Evolutionary conservation across 352 stramenopile species (phyloP).

Genomic region (Globisporangium paroecandrum): DNA sequence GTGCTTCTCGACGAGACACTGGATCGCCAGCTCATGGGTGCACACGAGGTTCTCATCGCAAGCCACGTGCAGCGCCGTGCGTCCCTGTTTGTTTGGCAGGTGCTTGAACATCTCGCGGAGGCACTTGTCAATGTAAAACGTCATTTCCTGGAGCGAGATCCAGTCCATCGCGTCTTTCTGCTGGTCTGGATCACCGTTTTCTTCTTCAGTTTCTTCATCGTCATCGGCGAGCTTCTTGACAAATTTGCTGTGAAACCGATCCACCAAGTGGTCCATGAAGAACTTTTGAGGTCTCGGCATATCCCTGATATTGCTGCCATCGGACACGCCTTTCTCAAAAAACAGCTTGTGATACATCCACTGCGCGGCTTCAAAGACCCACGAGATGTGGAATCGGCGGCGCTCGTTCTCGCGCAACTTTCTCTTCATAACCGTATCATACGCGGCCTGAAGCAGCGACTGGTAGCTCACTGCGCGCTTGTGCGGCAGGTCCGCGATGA

Average conservation of each 20-base stretch:
- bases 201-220: slow-evolving; percentile 25
- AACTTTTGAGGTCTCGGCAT: slow-evolving; percentile 28
- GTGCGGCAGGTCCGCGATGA: slow-evolving; percentile 38
- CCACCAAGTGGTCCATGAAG: slow-evolving; percentile 50
- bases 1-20: slow-evolving; percentile 44
- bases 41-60: slow-evolving; percentile 84
- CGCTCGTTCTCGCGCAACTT: slow-evolving; percentile 65
- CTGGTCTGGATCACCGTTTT: slow-evolving; percentile 21
- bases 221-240: slow-evolving; percentile 20
- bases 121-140: slow-evolving; percentile 61
- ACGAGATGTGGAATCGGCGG: slow-evolving; percentile 59
- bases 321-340: background rate
- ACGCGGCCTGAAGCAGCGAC: slow-evolving; percentile 34
- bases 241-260: slow-evolving; percentile 36
- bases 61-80: slow-evolving; percentile 62
- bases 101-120: slow-evolving; percentile 66
- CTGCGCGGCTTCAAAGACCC: slow-evolving; percentile 51
- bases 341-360: slow-evolving; percentile 42
- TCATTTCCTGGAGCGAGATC: slow-evolving; percentile 44
- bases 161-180: slow-evolving; percentile 43
- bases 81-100: slow-evolving; percentile 55
- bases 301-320: background rate
- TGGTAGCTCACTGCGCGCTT: slow-evolving; percentile 29
- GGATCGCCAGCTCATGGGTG: slow-evolving; percentile 67
- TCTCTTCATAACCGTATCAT: slow-evolving; percentile 44